Evolutionary conservation across 2,329 filamentous ascomycete genomes (phyloP).

Genomic region (Colletotrichum scovillei): DNA sequence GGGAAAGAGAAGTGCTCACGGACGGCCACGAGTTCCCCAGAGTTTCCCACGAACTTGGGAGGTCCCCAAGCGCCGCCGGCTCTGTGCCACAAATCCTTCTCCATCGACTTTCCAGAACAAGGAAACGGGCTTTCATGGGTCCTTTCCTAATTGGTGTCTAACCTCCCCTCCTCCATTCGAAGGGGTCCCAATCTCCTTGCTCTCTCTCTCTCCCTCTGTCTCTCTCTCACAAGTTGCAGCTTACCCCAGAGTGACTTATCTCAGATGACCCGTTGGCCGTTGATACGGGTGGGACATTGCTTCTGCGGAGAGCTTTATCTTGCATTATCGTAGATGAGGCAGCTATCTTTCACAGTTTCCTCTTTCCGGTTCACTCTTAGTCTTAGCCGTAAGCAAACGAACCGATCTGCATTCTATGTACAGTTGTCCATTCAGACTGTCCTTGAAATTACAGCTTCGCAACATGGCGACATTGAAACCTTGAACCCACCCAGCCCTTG

Average conservation of each 20-base stretch:
- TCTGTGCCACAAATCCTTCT: neutral
- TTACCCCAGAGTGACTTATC: neutral
- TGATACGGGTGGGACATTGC: neutral
- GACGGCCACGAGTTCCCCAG: slow-evolving; percentile 3
- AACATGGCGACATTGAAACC: neutral
- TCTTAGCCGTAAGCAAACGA: neutral
- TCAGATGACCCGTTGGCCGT: slow-evolving; percentile 8
- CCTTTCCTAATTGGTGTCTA: neutral
- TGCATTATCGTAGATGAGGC: slow-evolving; percentile 7
- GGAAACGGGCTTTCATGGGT: neutral
- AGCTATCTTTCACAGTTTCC: neutral
- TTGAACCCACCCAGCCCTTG: neutral
- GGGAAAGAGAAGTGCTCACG: neutral
- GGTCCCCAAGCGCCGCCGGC: slow-evolving; percentile 4
- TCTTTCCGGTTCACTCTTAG: no score
- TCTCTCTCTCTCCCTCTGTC: neutral
- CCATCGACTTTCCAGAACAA: slow-evolving; percentile 13
- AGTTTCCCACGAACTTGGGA: neutral
- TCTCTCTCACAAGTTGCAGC: neutral
- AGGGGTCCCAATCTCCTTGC: neutral
- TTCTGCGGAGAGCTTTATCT: slow-evolving; percentile 1
- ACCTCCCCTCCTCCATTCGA: neutral
- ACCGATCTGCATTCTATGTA: neutral
- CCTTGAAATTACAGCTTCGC: neutral
- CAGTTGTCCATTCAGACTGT: neutral